These are phyloP conservation scores for Eimeria brunetti DNA, from an alignment of 169 alveolate genomes.

Conservation along the genomic window DNA sequence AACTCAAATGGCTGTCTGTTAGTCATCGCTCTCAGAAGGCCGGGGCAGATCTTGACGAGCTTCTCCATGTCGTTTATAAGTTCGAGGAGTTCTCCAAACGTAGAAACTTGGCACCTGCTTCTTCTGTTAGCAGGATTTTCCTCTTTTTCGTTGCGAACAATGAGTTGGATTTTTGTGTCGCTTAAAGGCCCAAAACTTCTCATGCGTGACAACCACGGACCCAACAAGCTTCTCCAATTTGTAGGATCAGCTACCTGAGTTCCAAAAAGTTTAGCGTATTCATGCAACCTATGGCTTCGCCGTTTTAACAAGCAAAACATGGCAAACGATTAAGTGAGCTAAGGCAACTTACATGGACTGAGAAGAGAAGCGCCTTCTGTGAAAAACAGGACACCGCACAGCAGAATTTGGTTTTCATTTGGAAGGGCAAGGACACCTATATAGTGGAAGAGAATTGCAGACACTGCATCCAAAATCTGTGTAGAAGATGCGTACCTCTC, in stretches of 20 bases:
- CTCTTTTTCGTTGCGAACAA: slow-evolving; percentile 51
- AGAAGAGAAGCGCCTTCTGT: slow-evolving; percentile 53
- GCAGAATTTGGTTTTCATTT: background rate
- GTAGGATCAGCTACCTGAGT: slow-evolving; percentile 51
- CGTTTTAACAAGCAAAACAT: background rate
- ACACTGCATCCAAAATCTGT: background rate
- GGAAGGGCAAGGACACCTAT: background rate
- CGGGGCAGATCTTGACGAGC: slow-evolving; percentile 50
- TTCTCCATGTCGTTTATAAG: slow-evolving; percentile 29
- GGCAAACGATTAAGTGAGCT: background rate
- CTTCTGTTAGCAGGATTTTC: background rate
- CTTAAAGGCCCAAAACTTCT: slow-evolving; percentile 35
- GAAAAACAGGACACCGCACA: slow-evolving; percentile 16
- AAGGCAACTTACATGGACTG: slow-evolving; percentile 43
- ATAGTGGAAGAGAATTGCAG: background rate
- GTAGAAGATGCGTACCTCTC: slow-evolving; percentile 28
- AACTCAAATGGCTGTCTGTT: slow-evolving; percentile 28
- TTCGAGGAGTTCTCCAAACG: slow-evolving; percentile 50
- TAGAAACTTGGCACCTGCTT: slow-evolving; percentile 35
- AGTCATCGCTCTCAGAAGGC: slow-evolving; percentile 33
- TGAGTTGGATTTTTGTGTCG: slow-evolving; percentile 61
- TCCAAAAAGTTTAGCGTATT: background rate
- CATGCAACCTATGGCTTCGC: background rate
- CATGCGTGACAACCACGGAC: slow-evolving; percentile 61
- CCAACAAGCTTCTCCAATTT: slow-evolving; percentile 35